Evolutionary conservation across 148 eudicot species (phyloP).

Genomic region (Tetragonia tetragonoides): DNA sequence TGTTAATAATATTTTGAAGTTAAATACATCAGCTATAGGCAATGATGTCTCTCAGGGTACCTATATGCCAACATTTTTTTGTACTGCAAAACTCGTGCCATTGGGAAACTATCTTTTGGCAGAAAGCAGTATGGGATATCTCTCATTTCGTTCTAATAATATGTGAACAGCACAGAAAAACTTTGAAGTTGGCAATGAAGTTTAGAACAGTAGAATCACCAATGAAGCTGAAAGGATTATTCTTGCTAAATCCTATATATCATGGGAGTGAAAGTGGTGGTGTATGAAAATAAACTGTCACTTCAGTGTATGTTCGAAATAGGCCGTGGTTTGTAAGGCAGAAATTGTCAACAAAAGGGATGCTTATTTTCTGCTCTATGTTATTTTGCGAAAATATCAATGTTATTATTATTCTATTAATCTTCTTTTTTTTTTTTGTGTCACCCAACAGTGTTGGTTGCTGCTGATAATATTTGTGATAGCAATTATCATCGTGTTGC

Average conservation of each 20-base stretch:
- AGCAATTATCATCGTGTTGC: conserved; percentile 41
- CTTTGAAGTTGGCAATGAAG: neutral
- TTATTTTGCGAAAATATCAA: neutral
- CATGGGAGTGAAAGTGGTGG: neutral
- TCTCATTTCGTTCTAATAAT: neutral
- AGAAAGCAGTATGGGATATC: neutral
- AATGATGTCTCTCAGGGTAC: neutral
- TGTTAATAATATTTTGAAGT: neutral
- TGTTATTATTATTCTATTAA: neutral
- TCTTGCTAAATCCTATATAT: neutral
- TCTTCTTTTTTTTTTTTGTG: conserved; percentile 1
- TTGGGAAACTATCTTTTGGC: neutral
- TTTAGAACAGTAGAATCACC: neutral
- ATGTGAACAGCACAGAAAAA: neutral
- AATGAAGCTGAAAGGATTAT: neutral
- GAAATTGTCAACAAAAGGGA: neutral
- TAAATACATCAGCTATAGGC: neutral
- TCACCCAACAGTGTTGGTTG: conserved; percentile 62
- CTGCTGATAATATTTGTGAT: conserved; percentile 45
- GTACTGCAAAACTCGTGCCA: neutral
- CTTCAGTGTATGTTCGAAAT: neutral
- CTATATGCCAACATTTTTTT: neutral
- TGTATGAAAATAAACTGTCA: neutral
- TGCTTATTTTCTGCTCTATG: neutral
- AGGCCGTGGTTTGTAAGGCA: neutral